A percentile compares a stretch with the other conserved stretches of the same genome.
phyloP scores from a whole-genome alignment of 2,329 filamentous ascomycete species.

The Colletotrichum magnum region DNA sequence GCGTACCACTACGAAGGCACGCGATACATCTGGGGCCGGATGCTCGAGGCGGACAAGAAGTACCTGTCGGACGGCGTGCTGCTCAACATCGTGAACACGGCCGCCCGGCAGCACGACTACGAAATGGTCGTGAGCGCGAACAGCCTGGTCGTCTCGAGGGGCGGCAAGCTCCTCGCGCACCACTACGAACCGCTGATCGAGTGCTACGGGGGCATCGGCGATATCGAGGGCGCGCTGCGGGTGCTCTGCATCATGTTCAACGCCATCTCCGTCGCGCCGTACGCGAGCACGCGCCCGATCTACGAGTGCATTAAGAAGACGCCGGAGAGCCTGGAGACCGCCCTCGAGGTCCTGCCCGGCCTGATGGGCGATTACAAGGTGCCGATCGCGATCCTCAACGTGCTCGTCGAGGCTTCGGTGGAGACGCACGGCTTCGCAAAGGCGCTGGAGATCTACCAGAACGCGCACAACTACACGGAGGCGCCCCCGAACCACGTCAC shows the following conservation, averaged over 20 bases:
- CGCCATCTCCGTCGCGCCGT: slow-evolving; percentile 69
- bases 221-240: slow-evolving; percentile 77
- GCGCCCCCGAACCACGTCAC: slow-evolving; percentile 45
- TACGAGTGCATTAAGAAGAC: slow-evolving; percentile 67
- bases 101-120: slow-evolving; percentile 77
- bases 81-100: slow-evolving; percentile 78
- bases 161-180: slow-evolving; percentile 70
- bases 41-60: slow-evolving; percentile 64
- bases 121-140: slow-evolving; percentile 80
- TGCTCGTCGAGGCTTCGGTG: slow-evolving; percentile 53
- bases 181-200: slow-evolving; percentile 88
- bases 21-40: slow-evolving; percentile 76
- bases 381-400: slow-evolving; percentile 54
- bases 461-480: slow-evolving; percentile 48
- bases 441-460: slow-evolving; percentile 51
- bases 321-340: slow-evolving; percentile 61
- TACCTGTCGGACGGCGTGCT: slow-evolving; percentile 76
- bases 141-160: slow-evolving; percentile 71
- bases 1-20: slow-evolving; percentile 75
- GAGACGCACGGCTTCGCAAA: slow-evolving; percentile 47
- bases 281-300: slow-evolving; percentile 75
- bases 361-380: slow-evolving; percentile 57
- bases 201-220: slow-evolving; percentile 72
- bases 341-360: slow-evolving; percentile 69
- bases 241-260: slow-evolving; percentile 81